These are phyloP conservation scores for Spathaspora gorwiae DNA, from an alignment of 805 yeast genomes.

Conservation along the genomic window DNA sequence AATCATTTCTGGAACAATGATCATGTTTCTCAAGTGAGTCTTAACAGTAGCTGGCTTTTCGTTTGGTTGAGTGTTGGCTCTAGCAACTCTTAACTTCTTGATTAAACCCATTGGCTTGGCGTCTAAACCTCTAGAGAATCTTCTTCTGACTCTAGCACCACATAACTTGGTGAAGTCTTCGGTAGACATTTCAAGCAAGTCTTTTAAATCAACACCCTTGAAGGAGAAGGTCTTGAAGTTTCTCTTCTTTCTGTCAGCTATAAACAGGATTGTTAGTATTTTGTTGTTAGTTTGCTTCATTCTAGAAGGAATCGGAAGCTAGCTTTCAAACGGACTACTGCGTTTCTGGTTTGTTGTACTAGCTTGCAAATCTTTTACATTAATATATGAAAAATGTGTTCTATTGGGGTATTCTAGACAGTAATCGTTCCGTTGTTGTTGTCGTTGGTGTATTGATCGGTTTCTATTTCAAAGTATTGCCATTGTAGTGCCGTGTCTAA, in stretches of 20 bases:
- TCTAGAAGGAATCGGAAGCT: too few relatives aligned
- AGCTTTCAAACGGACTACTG: too few relatives aligned
- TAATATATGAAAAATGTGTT: too few relatives aligned
- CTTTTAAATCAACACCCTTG: constrained; percentile 98
- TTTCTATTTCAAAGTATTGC: too few relatives aligned
- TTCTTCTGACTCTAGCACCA: constrained; percentile 99
- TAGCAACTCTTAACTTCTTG: constrained; percentile 97
- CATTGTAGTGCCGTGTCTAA: too few relatives aligned
- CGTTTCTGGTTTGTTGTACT: too few relatives aligned
- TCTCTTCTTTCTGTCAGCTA: constrained; percentile 68
- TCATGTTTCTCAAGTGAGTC: constrained; percentile 99
- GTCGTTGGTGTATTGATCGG: too few relatives aligned
- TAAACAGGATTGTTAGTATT: constrained; percentile 8
- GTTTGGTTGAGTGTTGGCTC: constrained; percentile 80
- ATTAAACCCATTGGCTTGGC: constrained; percentile 92
- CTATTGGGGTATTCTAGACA: too few relatives aligned
- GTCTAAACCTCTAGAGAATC: constrained; percentile 96
- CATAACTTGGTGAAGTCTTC: constrained; percentile 97
- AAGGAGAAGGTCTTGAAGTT: constrained; percentile 92
- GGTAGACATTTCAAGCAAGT: constrained; percentile 87
- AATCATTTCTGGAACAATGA: constrained; percentile 99
- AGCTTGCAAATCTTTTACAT: too few relatives aligned
- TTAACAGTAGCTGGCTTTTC: constrained; percentile 98
- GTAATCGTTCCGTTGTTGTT: too few relatives aligned
- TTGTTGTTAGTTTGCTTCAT: neutral